Evolutionary conservation across 495 filamentous ascomycete species (phyloP), one percentile per base, ranked within the genome.

Genomic region (Penicillium tannophilum): DNA sequence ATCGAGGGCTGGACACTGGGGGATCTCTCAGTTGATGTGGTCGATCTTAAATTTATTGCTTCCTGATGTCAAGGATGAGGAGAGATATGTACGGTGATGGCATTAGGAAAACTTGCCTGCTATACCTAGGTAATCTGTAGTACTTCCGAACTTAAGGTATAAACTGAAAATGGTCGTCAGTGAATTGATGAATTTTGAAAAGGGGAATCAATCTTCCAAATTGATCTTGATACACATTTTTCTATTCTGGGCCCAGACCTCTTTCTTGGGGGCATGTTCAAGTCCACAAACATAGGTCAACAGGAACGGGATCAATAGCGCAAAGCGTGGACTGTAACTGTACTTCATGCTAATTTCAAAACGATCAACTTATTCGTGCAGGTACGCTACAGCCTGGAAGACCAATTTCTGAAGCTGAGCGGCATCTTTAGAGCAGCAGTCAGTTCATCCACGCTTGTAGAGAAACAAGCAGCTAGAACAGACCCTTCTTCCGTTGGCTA

Each of bases 1-100:
- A 16, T 56, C 39, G 6, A 46, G 61, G 7, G 55, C 55, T 56
- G 61, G 61, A 12, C 60, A 63, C 19, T 63, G 60, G 56, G 61
- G 56, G 5, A 41, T 41, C 6, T 41, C 39, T 16, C 39, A 41
- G 16, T n/a, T 41, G 39, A 41, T 41, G 39, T 16, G 14, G 14
- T 41, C 39, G 16, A 41, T 41, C n/a, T 41, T 41, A 16, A 41
- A 41, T 41, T 17, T 41, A 6, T 14, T 41, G 16, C 16, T 41
- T 41, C 39, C 39, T 12, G 16, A 41, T 36, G 33, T 36, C 3
- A 36, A 36, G 12, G 33, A 36, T n/a, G 39, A 41, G 4, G 39
- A 41, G 39, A 41, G 39, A n/a, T n/a, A 41, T 41, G 16, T n/a
- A 41, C 14, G 14, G 16, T 6, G 30, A 41, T 14, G 17, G 9